Conservation (phyloP, 108 stramenopile species). For the Pseudonitzschia pungens region DNA sequence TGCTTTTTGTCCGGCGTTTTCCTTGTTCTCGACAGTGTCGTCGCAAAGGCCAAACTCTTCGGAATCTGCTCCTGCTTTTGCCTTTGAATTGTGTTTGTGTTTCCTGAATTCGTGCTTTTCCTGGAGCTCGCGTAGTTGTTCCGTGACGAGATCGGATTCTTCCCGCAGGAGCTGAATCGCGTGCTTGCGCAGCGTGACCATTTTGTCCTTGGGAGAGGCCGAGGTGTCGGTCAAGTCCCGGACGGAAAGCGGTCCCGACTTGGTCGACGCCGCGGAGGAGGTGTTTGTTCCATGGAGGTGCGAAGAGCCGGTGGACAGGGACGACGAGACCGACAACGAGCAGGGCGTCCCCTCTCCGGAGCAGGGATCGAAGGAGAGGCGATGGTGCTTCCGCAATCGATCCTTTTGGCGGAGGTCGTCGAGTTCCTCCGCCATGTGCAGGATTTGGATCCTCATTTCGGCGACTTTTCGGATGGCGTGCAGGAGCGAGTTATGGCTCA, state of each 20-base stretch:
- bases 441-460: conserved; percentile 31
- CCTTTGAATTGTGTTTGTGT: background rate
- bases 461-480: conserved; percentile 37
- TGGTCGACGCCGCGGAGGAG: background rate
- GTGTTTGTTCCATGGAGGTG: background rate
- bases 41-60: background rate
- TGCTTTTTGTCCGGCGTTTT: background rate
- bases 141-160: conserved; percentile 15
- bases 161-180: background rate
- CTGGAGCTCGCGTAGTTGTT: conserved; percentile 7
- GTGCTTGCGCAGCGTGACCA: background rate
- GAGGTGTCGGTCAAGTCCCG: background rate
- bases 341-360: background rate
- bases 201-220: background rate
- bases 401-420: background rate
- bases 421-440: conserved; percentile 1
- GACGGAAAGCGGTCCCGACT: background rate
- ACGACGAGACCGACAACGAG: too few species aligned
- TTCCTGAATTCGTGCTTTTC: background rate
- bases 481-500: conserved; percentile 16
- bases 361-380: too few species aligned
- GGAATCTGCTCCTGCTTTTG: background rate
- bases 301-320: too few species aligned
- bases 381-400: too few species aligned
- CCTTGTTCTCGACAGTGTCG: background rate